Conservation (phyloP, 2,329 filamentous ascomycete genomes). For the Fusarium liriodendri region DNA sequence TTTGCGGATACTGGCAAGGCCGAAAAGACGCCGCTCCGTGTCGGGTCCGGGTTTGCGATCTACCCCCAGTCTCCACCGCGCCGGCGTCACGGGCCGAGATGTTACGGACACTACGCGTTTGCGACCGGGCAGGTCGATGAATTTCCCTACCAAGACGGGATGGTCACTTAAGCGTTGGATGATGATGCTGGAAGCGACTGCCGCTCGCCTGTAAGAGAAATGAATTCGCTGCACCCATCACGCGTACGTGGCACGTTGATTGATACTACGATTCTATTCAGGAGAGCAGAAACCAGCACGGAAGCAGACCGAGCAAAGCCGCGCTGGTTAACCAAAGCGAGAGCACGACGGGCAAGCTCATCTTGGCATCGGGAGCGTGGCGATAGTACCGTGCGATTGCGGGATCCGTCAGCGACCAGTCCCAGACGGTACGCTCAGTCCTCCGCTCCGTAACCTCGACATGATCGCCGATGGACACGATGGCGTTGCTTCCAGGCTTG, state of each 20-base stretch:
- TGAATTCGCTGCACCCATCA: conserved; percentile 12
- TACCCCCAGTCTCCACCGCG: conserved; percentile 13
- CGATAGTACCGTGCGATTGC: conserved; percentile 43
- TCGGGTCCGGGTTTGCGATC: conserved; percentile 21
- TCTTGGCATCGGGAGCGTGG: conserved; percentile 6
- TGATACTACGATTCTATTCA: conserved; percentile 18
- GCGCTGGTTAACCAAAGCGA: conserved; percentile 31
- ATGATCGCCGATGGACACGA: conserved; percentile 56
- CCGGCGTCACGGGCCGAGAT: conserved; percentile 31
- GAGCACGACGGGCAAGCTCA: conserved; percentile 18
- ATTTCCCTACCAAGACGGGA: conserved; percentile 5
- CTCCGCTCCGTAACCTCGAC: conserved; percentile 63
- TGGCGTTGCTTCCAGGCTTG: conserved; percentile 36
- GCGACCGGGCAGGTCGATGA: conserved; percentile 13
- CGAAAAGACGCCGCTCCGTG: conserved; percentile 36
- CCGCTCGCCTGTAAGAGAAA: conserved; percentile 4
- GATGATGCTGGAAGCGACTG: neutral
- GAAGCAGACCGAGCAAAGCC: conserved; percentile 27
- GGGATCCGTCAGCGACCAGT: conserved; percentile 56
- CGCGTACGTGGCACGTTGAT: neutral
- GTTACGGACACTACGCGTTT: conserved; percentile 23
- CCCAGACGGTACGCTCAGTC: conserved; percentile 63
- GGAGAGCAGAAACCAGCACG: conserved; percentile 28
- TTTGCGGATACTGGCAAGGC: conserved; percentile 26
- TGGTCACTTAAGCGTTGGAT: neutral